Evolutionary conservation across 495 filamentous ascomycete species (phyloP), one percentile per base, ranked within the genome.

Genomic region (Echria macrotheca): DNA sequence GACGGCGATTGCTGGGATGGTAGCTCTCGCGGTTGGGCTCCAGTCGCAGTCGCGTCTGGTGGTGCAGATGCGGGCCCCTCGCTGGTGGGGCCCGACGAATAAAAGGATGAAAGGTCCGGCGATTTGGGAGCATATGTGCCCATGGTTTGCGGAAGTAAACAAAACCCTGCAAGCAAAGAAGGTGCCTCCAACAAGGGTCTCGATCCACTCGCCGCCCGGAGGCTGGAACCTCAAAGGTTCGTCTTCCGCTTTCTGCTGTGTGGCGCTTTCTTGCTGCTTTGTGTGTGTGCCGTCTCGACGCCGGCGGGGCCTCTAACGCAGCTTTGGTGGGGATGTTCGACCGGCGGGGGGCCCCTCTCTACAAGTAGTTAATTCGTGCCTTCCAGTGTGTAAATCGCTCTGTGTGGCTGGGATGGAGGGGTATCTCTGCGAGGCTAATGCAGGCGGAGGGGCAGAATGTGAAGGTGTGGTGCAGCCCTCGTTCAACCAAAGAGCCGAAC

Each of bases 31-130:
- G 47, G 42, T 45, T 65, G 57, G 50, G 28, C 29, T 46, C 31
- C 29, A 25, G 44, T 23, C 31, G 32, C 28, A 51, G 54, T 14
- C 32, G 59, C 49, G 33, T 53, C 31, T 40, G 60, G 50, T 37
- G 42, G 44, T 12, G 58, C 38, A 29, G 17, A 47, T 35, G 29
- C 17, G 35, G 46, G 11, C 28, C 21, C 45, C n/a, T 38, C 35
- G 43, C 9, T 53, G 23, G 57, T 60, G 58, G 61, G 54, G 55
- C 50, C 54, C 32, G 66, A 39, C 37, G 72, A 64, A 49, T 73
- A 70, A 47, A 78, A 74, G 42, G 68, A 70, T 21, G 74, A 76
- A 49, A 80, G 68, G 60, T 78, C 76, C 52, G 76, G 76, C 46
- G 74, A 77, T 64, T 71, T 74, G 52, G 76, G 76, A 54, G 74